A percentile compares a stretch with the other conserved stretches of the same genome.
These are phyloP conservation scores for Xylaria venustula DNA, from an alignment of 495 filamentous ascomycete genomes.

Conservation along the genomic window DNA sequence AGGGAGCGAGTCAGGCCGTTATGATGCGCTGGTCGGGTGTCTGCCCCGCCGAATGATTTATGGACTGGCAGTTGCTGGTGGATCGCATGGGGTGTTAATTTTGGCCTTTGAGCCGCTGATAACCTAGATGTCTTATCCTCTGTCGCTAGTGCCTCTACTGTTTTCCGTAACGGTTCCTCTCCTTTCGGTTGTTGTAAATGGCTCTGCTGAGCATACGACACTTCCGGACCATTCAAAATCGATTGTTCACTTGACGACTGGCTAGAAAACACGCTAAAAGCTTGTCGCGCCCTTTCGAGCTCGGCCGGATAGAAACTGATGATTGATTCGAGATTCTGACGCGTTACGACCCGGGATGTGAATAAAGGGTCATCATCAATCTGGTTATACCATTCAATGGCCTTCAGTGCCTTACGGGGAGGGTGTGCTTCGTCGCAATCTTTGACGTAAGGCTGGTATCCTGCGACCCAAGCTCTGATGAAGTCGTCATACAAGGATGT, in stretches of 20 bases:
- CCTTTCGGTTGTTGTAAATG: not conserved
- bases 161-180: not conserved
- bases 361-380: constrained; percentile 40
- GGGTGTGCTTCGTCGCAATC: constrained; percentile 13
- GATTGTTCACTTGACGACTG: not conserved
- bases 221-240: not conserved
- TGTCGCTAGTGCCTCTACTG: not conserved
- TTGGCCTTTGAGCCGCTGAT: not conserved
- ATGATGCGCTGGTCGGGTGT: constrained; percentile 7
- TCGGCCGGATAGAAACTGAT: constrained; percentile 25
- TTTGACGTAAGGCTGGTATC: constrained; percentile 42
- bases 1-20: constrained; percentile 15
- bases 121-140: not conserved
- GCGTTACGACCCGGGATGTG: constrained; percentile 34
- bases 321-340: constrained; percentile 33
- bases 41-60: constrained; percentile 15
- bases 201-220: not conserved
- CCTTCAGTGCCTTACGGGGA: constrained; percentile 26
- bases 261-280: constrained; percentile 5
- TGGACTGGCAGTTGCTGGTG: not conserved
- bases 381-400: constrained; percentile 45
- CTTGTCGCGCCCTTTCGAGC: constrained; percentile 5
- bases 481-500: constrained; percentile 66
- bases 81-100: not conserved
- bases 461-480: constrained; percentile 48